These are phyloP conservation scores for Wickerhamiella bombiphila DNA, from an alignment of 805 yeast species.

Conservation along the genomic window DNA sequence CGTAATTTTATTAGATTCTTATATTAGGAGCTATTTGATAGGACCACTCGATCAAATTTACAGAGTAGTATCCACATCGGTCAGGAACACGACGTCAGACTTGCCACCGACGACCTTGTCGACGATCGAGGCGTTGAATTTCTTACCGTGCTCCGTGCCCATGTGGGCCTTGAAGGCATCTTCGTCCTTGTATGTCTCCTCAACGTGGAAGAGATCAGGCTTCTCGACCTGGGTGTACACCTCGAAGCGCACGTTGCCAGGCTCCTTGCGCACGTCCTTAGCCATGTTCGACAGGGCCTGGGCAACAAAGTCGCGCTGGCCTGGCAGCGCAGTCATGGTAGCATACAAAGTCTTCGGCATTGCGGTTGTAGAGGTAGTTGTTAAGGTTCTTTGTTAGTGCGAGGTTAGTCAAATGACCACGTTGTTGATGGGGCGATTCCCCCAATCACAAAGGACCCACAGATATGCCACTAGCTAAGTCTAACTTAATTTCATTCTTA, in stretches of 20 bases:
- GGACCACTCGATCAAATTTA: not conserved
- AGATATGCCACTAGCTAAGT: too few relatives aligned
- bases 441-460: too few relatives aligned
- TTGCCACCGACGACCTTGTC: constrained; percentile 17
- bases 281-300: constrained; percentile 15
- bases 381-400: not conserved
- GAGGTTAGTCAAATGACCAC: not conserved
- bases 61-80: constrained; percentile 12
- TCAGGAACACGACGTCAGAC: constrained; percentile 16
- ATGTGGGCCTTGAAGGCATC: constrained; percentile 20
- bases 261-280: constrained; percentile 17
- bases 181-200: constrained; percentile 21
- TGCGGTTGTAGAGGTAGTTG: not conserved
- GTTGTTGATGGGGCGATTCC: not conserved
- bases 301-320: constrained; percentile 15
- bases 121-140: constrained; percentile 17
- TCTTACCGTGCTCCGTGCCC: constrained; percentile 17
- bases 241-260: constrained; percentile 19
- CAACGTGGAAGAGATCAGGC: constrained; percentile 17
- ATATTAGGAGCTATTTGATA: too few relatives aligned
- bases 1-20: too few relatives aligned
- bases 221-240: constrained; percentile 16
- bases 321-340: constrained; percentile 17
- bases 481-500: not conserved
- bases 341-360: constrained; percentile 13